Percentiles rank a stretch among this genome's conserved stretches.
These are phyloP conservation scores for Cercospora nicotianae DNA, from an alignment of 2,329 filamentous ascomycete genomes.

Conservation along the genomic window DNA sequence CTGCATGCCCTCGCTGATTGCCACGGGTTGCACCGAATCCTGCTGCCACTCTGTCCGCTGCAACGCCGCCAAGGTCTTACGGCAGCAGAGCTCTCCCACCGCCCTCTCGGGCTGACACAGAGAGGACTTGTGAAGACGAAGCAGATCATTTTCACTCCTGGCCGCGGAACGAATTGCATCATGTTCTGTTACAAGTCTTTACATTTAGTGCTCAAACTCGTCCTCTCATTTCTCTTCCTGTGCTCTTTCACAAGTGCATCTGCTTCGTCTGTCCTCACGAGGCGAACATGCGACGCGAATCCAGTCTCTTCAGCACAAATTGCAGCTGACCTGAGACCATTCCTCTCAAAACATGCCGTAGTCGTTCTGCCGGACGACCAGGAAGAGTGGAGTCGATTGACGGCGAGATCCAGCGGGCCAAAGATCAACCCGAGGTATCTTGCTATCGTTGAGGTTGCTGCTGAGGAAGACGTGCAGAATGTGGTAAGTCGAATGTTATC, in stretches of 20 bases:
- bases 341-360: background rate
- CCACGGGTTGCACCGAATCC: background rate
- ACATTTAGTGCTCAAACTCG: too few relatives aligned
- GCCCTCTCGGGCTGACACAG: background rate
- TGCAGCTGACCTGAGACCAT: background rate
- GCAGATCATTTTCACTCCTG: background rate
- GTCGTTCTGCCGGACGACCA: background rate
- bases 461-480: background rate
- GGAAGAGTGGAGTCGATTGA: background rate
- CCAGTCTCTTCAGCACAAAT: background rate
- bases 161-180: background rate
- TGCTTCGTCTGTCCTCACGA: background rate
- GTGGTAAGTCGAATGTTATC: background rate
- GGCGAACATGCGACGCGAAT: background rate
- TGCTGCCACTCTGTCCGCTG: background rate
- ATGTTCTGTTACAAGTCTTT: background rate
- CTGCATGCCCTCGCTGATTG: background rate
- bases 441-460: background rate
- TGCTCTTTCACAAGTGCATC: background rate
- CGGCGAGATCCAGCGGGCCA: conserved; percentile 5
- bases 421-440: background rate
- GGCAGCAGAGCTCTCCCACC: background rate
- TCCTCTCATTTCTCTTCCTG: background rate
- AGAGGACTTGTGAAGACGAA: background rate
- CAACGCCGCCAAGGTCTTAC: background rate